Conservation (phyloP, 169 alveolate species). For the Eimeria sp. region DNA sequence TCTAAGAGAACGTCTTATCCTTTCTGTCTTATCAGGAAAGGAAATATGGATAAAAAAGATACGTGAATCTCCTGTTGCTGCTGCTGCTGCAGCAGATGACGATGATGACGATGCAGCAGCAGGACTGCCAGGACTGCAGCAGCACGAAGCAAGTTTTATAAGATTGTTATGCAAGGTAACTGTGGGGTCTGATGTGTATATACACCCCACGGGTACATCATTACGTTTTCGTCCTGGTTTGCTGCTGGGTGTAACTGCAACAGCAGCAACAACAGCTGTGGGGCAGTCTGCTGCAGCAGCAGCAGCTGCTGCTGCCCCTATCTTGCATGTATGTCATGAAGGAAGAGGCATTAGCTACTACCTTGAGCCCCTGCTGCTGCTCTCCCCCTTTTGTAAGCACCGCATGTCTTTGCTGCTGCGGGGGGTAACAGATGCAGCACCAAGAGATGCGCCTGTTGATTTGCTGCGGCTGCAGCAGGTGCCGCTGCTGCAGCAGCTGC, state of each 20-base stretch:
- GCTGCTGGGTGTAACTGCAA: conserved; percentile 90
- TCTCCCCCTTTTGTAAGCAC: conserved; percentile 91
- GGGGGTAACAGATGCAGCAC: conserved; percentile 92
- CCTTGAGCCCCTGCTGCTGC: conserved; percentile 66
- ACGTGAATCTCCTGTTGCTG: conserved; percentile 10
- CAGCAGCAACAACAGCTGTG: background rate
- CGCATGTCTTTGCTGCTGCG: conserved; percentile 87
- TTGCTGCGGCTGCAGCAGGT: conserved; percentile 84
- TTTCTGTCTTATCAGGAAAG: background rate
- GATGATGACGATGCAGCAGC: conserved; percentile 77
- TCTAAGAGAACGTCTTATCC: conserved; percentile 4
- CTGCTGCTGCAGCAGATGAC: background rate
- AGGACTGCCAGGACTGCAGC: conserved; percentile 91
- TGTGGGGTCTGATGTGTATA: conserved; percentile 90
- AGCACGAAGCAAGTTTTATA: conserved; percentile 90
- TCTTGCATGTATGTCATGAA: conserved; percentile 88
- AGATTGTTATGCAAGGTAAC: conserved; percentile 91
- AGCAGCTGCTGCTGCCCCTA: conserved; percentile 41
- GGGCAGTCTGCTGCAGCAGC: background rate
- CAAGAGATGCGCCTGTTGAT: conserved; percentile 87
- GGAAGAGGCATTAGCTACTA: conserved; percentile 90
- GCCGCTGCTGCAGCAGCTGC: conserved; percentile 88
- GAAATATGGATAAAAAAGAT: background rate
- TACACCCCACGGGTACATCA: conserved; percentile 93
- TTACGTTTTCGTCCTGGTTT: conserved; percentile 93